Evolutionary conservation across 2,329 filamentous ascomycete species (phyloP).

Genomic region (Fusarium pseudoanthophilum): DNA sequence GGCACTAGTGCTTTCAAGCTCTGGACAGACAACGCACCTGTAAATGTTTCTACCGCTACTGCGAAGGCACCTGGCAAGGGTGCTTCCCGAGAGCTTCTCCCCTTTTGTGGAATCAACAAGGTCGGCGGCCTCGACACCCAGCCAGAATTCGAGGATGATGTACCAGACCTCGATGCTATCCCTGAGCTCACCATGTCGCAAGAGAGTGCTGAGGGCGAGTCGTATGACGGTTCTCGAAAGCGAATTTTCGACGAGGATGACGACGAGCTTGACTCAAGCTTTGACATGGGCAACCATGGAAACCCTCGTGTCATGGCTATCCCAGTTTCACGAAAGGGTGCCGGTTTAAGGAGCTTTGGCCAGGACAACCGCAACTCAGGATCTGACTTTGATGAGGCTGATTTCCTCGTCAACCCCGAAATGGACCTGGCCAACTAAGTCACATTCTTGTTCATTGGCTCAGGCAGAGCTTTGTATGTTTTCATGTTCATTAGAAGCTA

Average conservation of each 20-base stretch:
- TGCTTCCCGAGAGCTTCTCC: slow-evolving; percentile 71
- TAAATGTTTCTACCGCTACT: slow-evolving; percentile 15
- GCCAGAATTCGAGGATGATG: slow-evolving; percentile 52
- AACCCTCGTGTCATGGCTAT: slow-evolving; percentile 61
- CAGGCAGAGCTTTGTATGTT: neutral
- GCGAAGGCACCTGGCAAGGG: slow-evolving; percentile 39
- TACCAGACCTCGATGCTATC: slow-evolving; percentile 53
- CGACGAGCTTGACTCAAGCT: slow-evolving; percentile 51
- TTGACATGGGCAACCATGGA: slow-evolving; percentile 51
- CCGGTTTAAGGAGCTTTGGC: slow-evolving; percentile 40
- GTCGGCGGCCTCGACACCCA: slow-evolving; percentile 75
- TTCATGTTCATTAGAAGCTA: slow-evolving; percentile 19
- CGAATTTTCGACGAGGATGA: slow-evolving; percentile 60
- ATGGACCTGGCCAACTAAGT: slow-evolving; percentile 49
- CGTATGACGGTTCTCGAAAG: slow-evolving; percentile 55
- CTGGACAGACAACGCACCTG: slow-evolving; percentile 54
- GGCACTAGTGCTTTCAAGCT: slow-evolving; percentile 62
- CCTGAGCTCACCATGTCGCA: slow-evolving; percentile 66
- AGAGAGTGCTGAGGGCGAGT: slow-evolving; percentile 58
- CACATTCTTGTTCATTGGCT: neutral
- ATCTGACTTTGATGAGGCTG: slow-evolving; percentile 75
- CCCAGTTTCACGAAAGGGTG: slow-evolving; percentile 52
- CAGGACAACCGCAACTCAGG: slow-evolving; percentile 61
- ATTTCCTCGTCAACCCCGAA: slow-evolving; percentile 67
- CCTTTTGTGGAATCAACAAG: slow-evolving; percentile 84